Percentiles rank a stretch among this genome's conserved stretches.
These are phyloP conservation scores for Ananas comosus DNA, from an alignment of 176 grass and related monocot species.

Conservation along the genomic window DNA sequence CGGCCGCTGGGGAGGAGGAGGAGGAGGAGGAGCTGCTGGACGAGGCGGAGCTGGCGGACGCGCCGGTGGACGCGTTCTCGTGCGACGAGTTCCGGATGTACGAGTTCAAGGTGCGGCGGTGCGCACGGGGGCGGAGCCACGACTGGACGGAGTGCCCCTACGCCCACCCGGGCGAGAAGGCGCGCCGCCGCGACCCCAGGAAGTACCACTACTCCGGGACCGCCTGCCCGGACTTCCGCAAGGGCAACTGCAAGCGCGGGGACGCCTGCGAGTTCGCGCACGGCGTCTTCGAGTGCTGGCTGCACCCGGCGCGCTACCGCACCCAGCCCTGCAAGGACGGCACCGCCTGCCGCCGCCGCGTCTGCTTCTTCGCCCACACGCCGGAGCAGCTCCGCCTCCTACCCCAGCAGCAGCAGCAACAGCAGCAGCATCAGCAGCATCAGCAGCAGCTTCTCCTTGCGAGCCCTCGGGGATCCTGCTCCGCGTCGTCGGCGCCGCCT, in stretches of 20 bases:
- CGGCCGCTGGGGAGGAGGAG: slow-evolving; percentile 14
- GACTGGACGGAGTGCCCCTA: slow-evolving; percentile 99
- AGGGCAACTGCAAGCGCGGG: slow-evolving; percentile 79
- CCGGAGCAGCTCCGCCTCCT: slow-evolving; percentile 70
- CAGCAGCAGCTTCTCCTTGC: neutral
- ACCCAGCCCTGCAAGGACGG: slow-evolving; percentile 98
- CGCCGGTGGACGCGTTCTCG: slow-evolving; percentile 43
- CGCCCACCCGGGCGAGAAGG: slow-evolving; percentile 92
- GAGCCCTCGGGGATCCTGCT: slow-evolving; percentile 19
- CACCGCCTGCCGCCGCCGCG: slow-evolving; percentile 63
- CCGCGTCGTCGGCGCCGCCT: neutral
- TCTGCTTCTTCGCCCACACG: slow-evolving; percentile 96
- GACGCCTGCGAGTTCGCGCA: slow-evolving; percentile 89
- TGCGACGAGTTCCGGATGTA: slow-evolving; percentile 98
- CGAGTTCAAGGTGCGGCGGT: slow-evolving; percentile 93
- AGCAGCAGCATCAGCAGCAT: too few relatives aligned
- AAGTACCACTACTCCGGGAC: slow-evolving; percentile 94
- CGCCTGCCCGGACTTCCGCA: slow-evolving; percentile 88
- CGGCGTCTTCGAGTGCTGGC: slow-evolving; percentile 99
- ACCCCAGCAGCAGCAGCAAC: slow-evolving; percentile 35
- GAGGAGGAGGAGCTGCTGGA: slow-evolving; percentile 19
- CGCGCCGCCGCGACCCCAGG: slow-evolving; percentile 67
- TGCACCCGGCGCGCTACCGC: slow-evolving; percentile 85
- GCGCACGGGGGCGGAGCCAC: slow-evolving; percentile 57
- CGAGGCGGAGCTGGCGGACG: neutral